Evolutionary conservation across 148 eudicot species (phyloP), one percentile per base, ranked within the genome.

Genomic region (Vaccinium vitisidaea): DNA sequence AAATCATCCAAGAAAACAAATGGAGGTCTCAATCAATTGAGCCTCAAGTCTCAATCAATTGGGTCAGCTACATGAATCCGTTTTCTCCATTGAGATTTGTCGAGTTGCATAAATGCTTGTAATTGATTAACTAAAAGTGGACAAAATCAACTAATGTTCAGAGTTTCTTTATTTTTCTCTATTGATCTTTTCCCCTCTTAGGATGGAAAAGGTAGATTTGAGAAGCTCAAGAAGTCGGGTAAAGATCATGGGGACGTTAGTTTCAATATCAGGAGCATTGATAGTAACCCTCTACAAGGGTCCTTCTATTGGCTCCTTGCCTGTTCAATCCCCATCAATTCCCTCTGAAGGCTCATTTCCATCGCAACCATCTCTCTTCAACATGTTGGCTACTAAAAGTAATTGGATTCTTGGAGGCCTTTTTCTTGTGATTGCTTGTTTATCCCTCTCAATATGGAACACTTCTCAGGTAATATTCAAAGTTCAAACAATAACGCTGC

Each of bases 281-380:
- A 48, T 92, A 74, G 90, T 92, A 48, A 92, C 92, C 15, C 86
- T 92, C 65, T 92, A 88, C 82, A 84, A 89, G 85, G 94, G 94
- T 52, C 84, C 87, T 53, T 32, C 89, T 23, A 77, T 91, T 23
- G 88, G 84, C 50, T 88, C 86, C 84, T 56, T 82, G n/a, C 83
- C 77, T 55, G 65, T n/a, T 75, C 65, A 75, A 50, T 48, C 87
- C 70, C 54, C 84, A 19, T 19, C 81, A 56, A 16, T 81, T 59
- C 65, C 79, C 71, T 39, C 87, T 27, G 81, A 39, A n/a, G 36
- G 69, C 49, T 65, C 74, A 10, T 58, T 84, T n/a, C 78, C 18
- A n/a, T 82, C 87, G 2, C 82, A 61, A 32, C 52, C 79, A 13
- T 77, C 85, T 55, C 71, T 71, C 61, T 85, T 82, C 30, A 58